phyloP scores from a whole-genome alignment of 2,329 filamentous ascomycete species.

The Zasmidium cellare region DNA sequence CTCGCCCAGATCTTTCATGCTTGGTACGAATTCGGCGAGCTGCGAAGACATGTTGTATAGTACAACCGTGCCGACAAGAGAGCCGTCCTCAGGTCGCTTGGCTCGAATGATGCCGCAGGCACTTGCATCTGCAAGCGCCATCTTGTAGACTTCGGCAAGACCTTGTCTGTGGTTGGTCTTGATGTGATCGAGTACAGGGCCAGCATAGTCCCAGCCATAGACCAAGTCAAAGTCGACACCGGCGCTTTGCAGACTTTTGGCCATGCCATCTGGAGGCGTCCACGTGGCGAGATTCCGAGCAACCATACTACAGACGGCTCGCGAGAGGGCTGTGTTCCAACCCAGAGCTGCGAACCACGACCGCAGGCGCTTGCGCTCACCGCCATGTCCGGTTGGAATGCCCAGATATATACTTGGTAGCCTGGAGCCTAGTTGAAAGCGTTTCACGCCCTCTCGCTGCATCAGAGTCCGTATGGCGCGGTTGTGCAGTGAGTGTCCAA shows the following conservation, averaged over 20 bases:
- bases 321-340: constrained; percentile 72
- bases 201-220: constrained; percentile 74
- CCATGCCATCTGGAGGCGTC: constrained; percentile 74
- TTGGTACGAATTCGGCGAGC: constrained; percentile 69
- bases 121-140: constrained; percentile 69
- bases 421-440: constrained; percentile 76
- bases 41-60: constrained; percentile 71
- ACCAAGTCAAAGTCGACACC: constrained; percentile 81
- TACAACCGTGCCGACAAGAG: constrained; percentile 76
- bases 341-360: constrained; percentile 88
- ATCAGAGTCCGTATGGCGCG: constrained; percentile 75
- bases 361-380: constrained; percentile 61
- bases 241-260: constrained; percentile 69
- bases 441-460: constrained; percentile 71
- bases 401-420: constrained; percentile 86
- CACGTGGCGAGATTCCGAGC: constrained; percentile 72
- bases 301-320: constrained; percentile 68
- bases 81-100: constrained; percentile 66
- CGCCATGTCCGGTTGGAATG: constrained; percentile 67
- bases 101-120: constrained; percentile 81
- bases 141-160: constrained; percentile 75
- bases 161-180: constrained; percentile 73
- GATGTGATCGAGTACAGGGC: constrained; percentile 72
- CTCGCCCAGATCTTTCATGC: constrained; percentile 60
- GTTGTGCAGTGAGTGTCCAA: constrained; percentile 85